These are phyloP conservation scores for Dipteronia sinensis DNA, from an alignment of 345 rosid genomes.

Conservation along the genomic window DNA sequence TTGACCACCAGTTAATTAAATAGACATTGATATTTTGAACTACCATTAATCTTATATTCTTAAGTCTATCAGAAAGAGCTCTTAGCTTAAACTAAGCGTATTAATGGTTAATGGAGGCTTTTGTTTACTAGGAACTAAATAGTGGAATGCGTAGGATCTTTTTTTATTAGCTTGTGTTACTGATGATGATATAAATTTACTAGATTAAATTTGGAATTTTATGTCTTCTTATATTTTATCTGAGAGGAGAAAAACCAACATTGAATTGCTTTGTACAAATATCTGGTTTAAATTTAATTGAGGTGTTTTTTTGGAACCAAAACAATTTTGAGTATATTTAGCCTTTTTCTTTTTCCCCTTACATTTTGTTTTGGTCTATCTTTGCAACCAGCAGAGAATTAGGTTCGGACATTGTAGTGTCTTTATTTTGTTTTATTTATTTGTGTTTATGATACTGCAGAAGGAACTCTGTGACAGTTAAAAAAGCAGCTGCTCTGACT, in stretches of 20 bases:
- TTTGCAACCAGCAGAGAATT: background rate
- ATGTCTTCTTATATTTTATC: background rate
- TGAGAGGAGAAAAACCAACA: background rate
- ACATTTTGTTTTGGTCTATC: background rate
- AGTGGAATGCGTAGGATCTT: background rate
- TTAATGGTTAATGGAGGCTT: no score
- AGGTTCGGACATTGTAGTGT: background rate
- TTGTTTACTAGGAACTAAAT: background rate
- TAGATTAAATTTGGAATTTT: background rate
- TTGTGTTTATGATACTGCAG: constrained; percentile 27
- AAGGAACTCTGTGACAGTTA: constrained; percentile 33
- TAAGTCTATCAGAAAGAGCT: background rate
- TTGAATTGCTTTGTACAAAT: background rate
- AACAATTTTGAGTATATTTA: background rate
- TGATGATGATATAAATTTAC: background rate
- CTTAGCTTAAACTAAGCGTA: no score
- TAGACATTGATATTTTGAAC: no score
- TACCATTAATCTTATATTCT: no score
- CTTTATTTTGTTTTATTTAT: background rate
- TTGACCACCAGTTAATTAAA: background rate
- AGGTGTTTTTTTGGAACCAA: background rate
- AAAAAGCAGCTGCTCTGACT: constrained; percentile 30
- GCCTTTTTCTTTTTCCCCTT: no score
- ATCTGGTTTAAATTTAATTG: background rate
- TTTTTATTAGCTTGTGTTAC: constrained; percentile 2